Conservation (phyloP, 1,284 basidiomycete species). For the Apiotrichum veenhuisii region DNA sequence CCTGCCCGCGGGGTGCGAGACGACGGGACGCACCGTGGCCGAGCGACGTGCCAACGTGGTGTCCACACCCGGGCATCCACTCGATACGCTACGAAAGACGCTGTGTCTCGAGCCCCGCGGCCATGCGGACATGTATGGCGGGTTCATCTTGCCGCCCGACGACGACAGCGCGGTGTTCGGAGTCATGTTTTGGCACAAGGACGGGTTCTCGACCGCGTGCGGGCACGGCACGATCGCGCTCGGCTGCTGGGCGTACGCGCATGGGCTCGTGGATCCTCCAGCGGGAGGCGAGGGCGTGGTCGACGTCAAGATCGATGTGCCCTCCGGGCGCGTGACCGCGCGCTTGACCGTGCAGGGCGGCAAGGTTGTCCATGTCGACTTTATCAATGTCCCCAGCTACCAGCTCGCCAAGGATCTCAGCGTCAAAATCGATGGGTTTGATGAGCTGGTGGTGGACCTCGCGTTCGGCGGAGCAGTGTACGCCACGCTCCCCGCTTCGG, state of each 20-base stretch:
- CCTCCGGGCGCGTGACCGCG: slow-evolving; percentile 14
- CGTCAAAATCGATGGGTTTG: background rate
- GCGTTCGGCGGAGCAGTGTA: slow-evolving; percentile 54
- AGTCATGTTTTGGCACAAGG: slow-evolving; percentile 55
- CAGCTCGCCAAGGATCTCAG: slow-evolving; percentile 4
- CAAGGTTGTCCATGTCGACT: slow-evolving; percentile 11
- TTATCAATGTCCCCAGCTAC: slow-evolving; percentile 21
- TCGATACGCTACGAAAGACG: slow-evolving; percentile 19
- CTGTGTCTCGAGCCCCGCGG: slow-evolving; percentile 50
- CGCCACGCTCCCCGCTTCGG: slow-evolving; percentile 45
- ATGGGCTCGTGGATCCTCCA: slow-evolving; percentile 8
- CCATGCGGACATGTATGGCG: slow-evolving; percentile 55
- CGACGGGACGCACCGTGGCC: slow-evolving; percentile 5
- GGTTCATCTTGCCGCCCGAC: slow-evolving; percentile 49
- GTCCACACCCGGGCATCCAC: slow-evolving; percentile 10
- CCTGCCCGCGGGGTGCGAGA: slow-evolving; percentile 7
- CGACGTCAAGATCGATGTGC: slow-evolving; percentile 21
- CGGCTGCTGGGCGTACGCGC: slow-evolving; percentile 51
- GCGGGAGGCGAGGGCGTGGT: slow-evolving; percentile 1
- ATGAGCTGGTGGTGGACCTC: slow-evolving; percentile 44
- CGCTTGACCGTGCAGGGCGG: slow-evolving; percentile 8
- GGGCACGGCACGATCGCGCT: slow-evolving; percentile 55
- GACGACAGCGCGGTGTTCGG: slow-evolving; percentile 50
- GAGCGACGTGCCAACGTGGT: slow-evolving; percentile 12
- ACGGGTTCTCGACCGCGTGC: slow-evolving; percentile 56